Evolutionary conservation across 495 filamentous ascomycete species (phyloP), one percentile per base, ranked within the genome.

Genomic region (Pyrenula massariospora): DNA sequence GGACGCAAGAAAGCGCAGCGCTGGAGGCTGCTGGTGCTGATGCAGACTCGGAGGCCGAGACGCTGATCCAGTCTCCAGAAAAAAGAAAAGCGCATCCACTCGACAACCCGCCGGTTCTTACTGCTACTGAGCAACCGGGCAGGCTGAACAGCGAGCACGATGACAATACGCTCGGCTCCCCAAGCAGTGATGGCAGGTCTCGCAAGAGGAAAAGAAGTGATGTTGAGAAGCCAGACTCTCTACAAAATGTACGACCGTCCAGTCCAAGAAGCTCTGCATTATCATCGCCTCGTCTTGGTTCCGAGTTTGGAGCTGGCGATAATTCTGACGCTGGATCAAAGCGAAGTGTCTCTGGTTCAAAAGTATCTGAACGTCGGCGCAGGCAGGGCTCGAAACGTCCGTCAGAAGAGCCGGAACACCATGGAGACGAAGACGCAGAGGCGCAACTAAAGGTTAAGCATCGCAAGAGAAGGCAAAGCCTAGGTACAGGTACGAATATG

Each of bases 41-140:
- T 66, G 74, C 72, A 54, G 85, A 89, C 64, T 90, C 86, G 12
- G 87, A 91, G 67, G 86, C 87, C 56, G 86, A 90, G 70, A 91
- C 87, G 3, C 87, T 89, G 58, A 85, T 89, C 50, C 74, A 89
- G 22, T 82, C 84, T 21, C 84, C 84, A 22, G 81, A 83, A 1
- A 81, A 84, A 56, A 87, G 87, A 66, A 77, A 78, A 58, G 77
- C 80, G 25, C 88, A 88, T 68, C 66, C 69, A 54, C 84, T 89
- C 64, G 84, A 86, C 61, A 81, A 87, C 66, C 84, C 87, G 64
- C 66, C 70, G 50, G 64, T 66, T 63, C 72, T 20, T 8, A 20
- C 8, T 10, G 8, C 50, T 52, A 52, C 50, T 24, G 22, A 19
- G 19, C 19, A 52, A 52, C 10, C n/a, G 10, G 19, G 50, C 19